A percentile compares a stretch with the other conserved stretches of the same genome.
Evolutionary conservation across 2,329 filamentous ascomycete genomes (phyloP).

Genomic region (Fonsecaea pedrosoi): DNA sequence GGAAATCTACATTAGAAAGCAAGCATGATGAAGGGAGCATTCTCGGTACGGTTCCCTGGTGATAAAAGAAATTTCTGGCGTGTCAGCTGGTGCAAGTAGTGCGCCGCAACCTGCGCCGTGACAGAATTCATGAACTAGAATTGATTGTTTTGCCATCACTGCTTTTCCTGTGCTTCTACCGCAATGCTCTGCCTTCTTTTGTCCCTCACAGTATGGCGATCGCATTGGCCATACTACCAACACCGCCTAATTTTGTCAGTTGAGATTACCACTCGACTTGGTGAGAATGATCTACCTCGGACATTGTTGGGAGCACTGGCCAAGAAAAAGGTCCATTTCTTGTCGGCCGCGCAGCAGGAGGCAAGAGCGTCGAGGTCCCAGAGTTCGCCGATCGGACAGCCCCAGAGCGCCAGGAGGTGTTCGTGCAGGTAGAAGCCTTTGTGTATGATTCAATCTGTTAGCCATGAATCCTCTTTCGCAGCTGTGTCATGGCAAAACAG

Average conservation of each 20-base stretch:
- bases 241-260: neutral
- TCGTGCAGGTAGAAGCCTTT: constrained; percentile 46
- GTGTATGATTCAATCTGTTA: constrained; percentile 43
- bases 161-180: neutral
- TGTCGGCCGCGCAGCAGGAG: constrained; percentile 43
- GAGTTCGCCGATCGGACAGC: constrained; percentile 52
- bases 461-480: neutral
- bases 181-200: neutral
- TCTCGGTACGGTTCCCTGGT: neutral
- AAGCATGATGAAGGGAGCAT: neutral
- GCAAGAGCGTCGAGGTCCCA: constrained; percentile 50
- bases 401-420: constrained; percentile 49
- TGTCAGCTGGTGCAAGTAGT: neutral
- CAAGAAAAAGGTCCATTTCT: constrained; percentile 49
- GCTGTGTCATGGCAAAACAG: neutral
- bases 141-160: neutral
- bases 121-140: neutral
- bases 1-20: neutral
- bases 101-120: no score
- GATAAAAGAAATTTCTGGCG: neutral
- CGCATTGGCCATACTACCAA: neutral
- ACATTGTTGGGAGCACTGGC: constrained; percentile 47
- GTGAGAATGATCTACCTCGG: neutral
- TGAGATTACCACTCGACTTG: neutral
- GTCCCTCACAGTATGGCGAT: constrained; percentile 1